phyloP scores from a whole-genome alignment of 257 asterid species.

The Anisodus tanguticus region DNA sequence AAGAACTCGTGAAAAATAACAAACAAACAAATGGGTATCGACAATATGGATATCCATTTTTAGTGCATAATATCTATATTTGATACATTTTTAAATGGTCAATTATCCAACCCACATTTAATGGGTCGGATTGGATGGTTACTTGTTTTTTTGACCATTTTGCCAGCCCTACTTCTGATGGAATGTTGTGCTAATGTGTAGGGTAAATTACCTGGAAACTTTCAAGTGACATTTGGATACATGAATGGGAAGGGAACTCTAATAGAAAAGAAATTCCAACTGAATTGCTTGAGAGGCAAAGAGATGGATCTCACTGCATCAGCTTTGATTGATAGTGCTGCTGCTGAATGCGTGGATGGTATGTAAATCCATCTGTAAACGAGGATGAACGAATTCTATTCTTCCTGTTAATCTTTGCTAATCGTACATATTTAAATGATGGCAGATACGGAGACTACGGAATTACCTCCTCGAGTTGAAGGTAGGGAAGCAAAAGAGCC shows the following conservation, averaged over 20 bases:
- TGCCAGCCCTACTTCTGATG: conserved; percentile 6
- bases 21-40: too few species aligned
- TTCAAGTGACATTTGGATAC: conserved; percentile 45
- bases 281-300: conserved; percentile 56
- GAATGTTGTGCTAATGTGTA: conserved; percentile 36
- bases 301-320: conserved; percentile 64
- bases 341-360: conserved; percentile 55
- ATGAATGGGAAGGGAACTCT: conserved; percentile 41
- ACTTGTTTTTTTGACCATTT: too few species aligned
- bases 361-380: background rate
- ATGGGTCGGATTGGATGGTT: too few species aligned
- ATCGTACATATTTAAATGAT: conserved; percentile 26
- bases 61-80: too few species aligned
- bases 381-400: background rate
- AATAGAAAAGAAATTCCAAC: conserved; percentile 44
- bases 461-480: conserved; percentile 44
- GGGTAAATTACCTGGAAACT: conserved; percentile 46
- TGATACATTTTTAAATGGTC: too few species aligned
- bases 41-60: too few species aligned
- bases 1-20: too few species aligned
- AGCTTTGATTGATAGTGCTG: conserved; percentile 50
- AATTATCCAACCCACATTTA: too few species aligned
- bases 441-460: conserved; percentile 46
- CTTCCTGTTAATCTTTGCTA: background rate
- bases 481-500: conserved; percentile 46